Evolutionary conservation across 163 green algal species (phyloP).

Genomic region (Chlamydomonas reinhardtii): DNA sequence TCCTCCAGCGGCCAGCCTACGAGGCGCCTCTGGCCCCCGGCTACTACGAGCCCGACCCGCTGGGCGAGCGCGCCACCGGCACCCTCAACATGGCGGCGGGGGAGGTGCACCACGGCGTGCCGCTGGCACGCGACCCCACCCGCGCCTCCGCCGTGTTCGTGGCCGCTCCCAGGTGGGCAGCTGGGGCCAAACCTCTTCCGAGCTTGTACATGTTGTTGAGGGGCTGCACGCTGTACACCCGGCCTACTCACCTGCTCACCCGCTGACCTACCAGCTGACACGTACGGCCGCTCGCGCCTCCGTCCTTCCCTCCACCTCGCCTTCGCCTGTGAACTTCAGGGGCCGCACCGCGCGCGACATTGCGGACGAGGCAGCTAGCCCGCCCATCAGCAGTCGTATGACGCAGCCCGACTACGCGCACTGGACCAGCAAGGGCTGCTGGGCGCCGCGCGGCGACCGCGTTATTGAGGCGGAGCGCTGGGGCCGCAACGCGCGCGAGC

Average conservation of each 20-base stretch:
- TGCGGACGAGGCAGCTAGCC: background rate
- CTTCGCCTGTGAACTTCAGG: background rate
- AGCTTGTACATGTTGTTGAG: too few species aligned
- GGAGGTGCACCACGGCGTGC: constrained; percentile 46
- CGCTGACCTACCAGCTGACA: too few species aligned
- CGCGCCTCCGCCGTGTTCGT: constrained; percentile 43
- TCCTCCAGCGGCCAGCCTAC: constrained; percentile 11
- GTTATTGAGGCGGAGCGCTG: constrained; percentile 44
- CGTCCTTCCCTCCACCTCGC: too few species aligned
- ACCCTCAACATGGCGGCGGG: constrained; percentile 19
- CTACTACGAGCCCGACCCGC: constrained; percentile 36
- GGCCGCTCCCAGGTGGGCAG: constrained; percentile 13
- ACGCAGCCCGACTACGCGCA: constrained; percentile 30
- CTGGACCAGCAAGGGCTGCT: constrained; percentile 51
- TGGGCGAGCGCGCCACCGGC: constrained; percentile 44
- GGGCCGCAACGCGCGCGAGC: constrained; percentile 35
- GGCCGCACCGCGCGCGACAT: constrained; percentile 28
- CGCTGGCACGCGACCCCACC: constrained; percentile 35
- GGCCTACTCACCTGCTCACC: too few species aligned
- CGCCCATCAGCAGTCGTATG: constrained; percentile 23
- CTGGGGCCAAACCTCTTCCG: too few species aligned
- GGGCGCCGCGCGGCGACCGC: constrained; percentile 12
- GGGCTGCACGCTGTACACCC: too few species aligned
- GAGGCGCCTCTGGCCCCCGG: constrained; percentile 32
- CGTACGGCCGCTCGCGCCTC: too few species aligned